A percentile compares a stretch with the other conserved stretches of the same genome.
Evolutionary conservation across 345 rosid species (phyloP).

Genomic region (Clarkia xantiana): DNA sequence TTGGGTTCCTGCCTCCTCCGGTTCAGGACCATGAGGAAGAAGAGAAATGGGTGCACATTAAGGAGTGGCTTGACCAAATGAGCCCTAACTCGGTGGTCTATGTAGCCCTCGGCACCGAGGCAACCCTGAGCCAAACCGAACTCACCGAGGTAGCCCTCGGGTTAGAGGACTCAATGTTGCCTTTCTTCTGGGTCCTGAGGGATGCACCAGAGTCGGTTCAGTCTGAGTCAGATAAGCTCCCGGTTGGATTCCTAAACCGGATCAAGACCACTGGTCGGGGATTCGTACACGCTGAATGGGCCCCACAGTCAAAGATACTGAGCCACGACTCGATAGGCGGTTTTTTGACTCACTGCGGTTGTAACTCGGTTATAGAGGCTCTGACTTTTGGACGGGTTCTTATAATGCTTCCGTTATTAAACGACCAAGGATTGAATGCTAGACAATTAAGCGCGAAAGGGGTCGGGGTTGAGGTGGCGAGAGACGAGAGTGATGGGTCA

Average conservation of each 20-base stretch:
- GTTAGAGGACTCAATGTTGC: constrained; percentile 21
- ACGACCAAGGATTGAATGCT: constrained; percentile 25
- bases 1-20: constrained; percentile 31
- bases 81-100: constrained; percentile 12
- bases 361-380: constrained; percentile 19
- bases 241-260: constrained; percentile 21
- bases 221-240: constrained; percentile 12
- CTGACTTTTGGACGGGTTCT: constrained; percentile 10
- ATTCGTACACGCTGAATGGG: constrained; percentile 22
- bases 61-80: constrained; percentile 20
- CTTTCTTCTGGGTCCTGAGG: constrained; percentile 32
- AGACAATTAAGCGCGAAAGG: constrained; percentile 14
- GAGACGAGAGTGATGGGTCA: constrained; percentile 16
- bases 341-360: constrained; percentile 22
- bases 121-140: constrained; percentile 15
- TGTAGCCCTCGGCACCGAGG: constrained; percentile 29
- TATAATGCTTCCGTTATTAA: constrained; percentile 6
- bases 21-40: constrained; percentile 3
- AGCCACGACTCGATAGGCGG: constrained; percentile 23
- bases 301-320: constrained; percentile 22
- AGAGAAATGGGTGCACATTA: constrained; percentile 10
- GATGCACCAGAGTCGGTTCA: constrained; percentile 11
- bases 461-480: constrained; percentile 12
- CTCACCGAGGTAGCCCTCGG: constrained; percentile 20
- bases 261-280: constrained; percentile 14